Percentiles rank a stretch among this genome's conserved stretches.
These are phyloP conservation scores for Iris macrosiphon DNA, from an alignment of 106 monocot species.

Conservation along the genomic window DNA sequence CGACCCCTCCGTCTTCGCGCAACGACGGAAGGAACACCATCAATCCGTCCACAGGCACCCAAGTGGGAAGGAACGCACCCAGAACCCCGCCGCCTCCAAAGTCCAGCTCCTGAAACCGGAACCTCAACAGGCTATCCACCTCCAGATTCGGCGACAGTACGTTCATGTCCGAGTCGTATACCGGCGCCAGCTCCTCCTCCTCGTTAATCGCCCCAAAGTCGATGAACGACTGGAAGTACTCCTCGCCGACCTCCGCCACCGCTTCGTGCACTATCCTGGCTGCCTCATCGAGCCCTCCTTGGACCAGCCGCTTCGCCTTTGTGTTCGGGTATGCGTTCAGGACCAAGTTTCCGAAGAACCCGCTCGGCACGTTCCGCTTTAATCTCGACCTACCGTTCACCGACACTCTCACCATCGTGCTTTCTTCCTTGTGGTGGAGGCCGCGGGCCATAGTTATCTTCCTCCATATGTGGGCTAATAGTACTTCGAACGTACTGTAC, in stretches of 20 bases:
- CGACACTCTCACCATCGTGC: slow-evolving; percentile 12
- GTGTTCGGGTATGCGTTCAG: slow-evolving; percentile 18
- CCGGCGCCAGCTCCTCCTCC: slow-evolving; percentile 33
- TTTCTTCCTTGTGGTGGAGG: slow-evolving; percentile 3
- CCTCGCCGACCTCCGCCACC: slow-evolving; percentile 11
- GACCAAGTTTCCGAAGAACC: slow-evolving; percentile 43
- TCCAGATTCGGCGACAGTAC: slow-evolving; percentile 39
- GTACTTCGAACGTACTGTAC: slow-evolving; percentile 48
- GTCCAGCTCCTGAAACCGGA: slow-evolving; percentile 44
- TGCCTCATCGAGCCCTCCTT: slow-evolving; percentile 5
- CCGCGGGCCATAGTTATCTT: slow-evolving; percentile 39
- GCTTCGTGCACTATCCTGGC: slow-evolving; percentile 22
- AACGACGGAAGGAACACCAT: slow-evolving; percentile 25
- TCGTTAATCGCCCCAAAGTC: slow-evolving; percentile 28
- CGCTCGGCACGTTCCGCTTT: slow-evolving; percentile 13
- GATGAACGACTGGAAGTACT: slow-evolving; percentile 47
- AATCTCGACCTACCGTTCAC: slow-evolving; percentile 39
- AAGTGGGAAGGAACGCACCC: slow-evolving; percentile 21
- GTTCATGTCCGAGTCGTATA: slow-evolving; percentile 10
- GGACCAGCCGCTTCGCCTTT: slow-evolving; percentile 15
- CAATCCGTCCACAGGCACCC: slow-evolving; percentile 30
- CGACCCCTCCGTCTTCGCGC: slow-evolving; percentile 17
- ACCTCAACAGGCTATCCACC: slow-evolving; percentile 52
- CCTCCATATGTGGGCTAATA: slow-evolving; percentile 62
- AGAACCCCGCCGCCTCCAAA: slow-evolving; percentile 38